Conservation (phyloP, 805 yeast species). For the Cyberlindnera subsufficiens region DNA sequence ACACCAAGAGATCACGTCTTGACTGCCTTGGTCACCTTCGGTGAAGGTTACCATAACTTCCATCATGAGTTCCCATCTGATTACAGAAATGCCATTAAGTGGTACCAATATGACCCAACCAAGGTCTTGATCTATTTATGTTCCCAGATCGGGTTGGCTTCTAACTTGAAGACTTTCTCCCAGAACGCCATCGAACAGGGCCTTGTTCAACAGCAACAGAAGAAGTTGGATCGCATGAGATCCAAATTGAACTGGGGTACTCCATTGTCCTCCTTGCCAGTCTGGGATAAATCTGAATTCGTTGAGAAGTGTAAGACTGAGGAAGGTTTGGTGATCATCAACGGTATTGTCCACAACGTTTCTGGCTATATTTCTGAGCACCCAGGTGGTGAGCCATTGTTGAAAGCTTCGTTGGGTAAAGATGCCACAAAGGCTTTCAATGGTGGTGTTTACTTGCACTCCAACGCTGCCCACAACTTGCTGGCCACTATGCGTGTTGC, state of each 20-base stretch:
- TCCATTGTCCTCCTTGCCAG: slow-evolving; percentile 57
- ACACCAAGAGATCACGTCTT: slow-evolving; percentile 80
- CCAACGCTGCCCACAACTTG: slow-evolving; percentile 81
- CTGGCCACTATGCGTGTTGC: slow-evolving; percentile 82
- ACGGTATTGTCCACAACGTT: slow-evolving; percentile 78
- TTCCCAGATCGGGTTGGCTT: slow-evolving; percentile 62
- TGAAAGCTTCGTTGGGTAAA: slow-evolving; percentile 68
- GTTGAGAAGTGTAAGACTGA: slow-evolving; percentile 34
- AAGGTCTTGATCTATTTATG: slow-evolving; percentile 53
- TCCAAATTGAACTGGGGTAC: slow-evolving; percentile 70
- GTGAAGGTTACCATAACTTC: slow-evolving; percentile 88
- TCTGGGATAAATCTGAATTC: slow-evolving; percentile 65
- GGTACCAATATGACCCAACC: slow-evolving; percentile 88
- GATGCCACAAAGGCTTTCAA: slow-evolving; percentile 82
- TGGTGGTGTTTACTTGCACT: slow-evolving; percentile 82
- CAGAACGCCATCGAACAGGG: slow-evolving; percentile 82
- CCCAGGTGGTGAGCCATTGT: slow-evolving; percentile 78
- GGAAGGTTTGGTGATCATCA: slow-evolving; percentile 60
- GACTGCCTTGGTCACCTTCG: slow-evolving; percentile 79
- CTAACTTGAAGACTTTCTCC: slow-evolving; percentile 67
- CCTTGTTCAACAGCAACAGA: slow-evolving; percentile 75
- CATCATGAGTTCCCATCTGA: slow-evolving; percentile 89
- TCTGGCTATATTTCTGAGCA: slow-evolving; percentile 64
- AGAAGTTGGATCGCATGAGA: slow-evolving; percentile 64
- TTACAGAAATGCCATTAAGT: slow-evolving; percentile 79